Evolutionary conservation across 768 basidiomycete genomes (phyloP).

Genomic region (Neoboletus brunneissimus): DNA sequence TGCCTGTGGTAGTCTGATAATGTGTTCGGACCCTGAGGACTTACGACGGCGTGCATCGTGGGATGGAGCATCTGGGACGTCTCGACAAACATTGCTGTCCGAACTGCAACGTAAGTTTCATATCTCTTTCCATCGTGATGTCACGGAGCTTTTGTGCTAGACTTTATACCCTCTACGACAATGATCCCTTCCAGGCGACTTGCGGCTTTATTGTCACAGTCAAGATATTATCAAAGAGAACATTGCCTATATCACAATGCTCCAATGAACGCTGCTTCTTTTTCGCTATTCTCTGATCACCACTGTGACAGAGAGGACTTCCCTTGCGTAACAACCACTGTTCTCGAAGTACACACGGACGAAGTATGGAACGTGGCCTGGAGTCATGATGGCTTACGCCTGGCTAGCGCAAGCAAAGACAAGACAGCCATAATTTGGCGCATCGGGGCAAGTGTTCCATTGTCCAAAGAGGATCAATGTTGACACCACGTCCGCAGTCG

Average conservation of each 20-base stretch:
- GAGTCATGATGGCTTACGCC: conserved; percentile 82
- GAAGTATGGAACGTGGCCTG: conserved; percentile 97
- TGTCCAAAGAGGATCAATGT: conserved; percentile 1
- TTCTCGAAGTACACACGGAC: conserved; percentile 82
- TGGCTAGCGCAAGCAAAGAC: conserved; percentile 90
- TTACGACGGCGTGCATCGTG: conserved; percentile 76
- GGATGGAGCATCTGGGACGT: conserved; percentile 85
- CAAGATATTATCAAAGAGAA: conserved; percentile 73
- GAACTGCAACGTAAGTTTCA: conserved; percentile 71
- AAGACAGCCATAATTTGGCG: conserved; percentile 87
- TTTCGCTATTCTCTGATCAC: conserved; percentile 88
- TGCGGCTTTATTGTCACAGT: conserved; percentile 80
- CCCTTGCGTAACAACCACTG: conserved; percentile 81
- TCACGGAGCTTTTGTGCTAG: conserved; percentile 40
- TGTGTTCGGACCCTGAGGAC: conserved; percentile 87
- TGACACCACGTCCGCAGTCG: conserved; percentile 31
- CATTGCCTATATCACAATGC: conserved; percentile 87
- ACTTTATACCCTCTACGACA: conserved; percentile 82
- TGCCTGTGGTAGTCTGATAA: conserved; percentile 63
- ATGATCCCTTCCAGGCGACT: conserved; percentile 94
- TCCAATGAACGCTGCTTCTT: conserved; percentile 50
- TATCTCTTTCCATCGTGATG: neutral
- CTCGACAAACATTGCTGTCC: conserved; percentile 71
- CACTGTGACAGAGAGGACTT: conserved; percentile 77
- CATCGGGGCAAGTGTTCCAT: conserved; percentile 59